These are phyloP conservation scores for Acanthochlamys bracteata DNA, from an alignment of 106 monocot species.

Conservation along the genomic window DNA sequence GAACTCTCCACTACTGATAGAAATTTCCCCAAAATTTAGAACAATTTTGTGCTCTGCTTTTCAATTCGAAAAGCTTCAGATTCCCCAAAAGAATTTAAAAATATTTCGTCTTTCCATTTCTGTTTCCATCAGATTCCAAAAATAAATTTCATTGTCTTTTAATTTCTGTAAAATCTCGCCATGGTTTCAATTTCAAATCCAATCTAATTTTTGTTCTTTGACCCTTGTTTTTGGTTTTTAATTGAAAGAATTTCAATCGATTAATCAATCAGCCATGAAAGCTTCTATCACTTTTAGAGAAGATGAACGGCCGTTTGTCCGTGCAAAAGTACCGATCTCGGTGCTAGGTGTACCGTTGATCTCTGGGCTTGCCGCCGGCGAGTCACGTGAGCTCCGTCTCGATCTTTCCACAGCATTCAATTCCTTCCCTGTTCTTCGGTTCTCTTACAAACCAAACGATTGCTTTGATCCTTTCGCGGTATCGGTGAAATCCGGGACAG, in stretches of 20 bases:
- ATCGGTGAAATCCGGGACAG: conserved; percentile 64
- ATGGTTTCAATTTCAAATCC: not conserved
- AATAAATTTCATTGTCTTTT: no score
- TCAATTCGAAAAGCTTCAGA: no score
- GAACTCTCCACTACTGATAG: no score
- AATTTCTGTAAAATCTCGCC: no score
- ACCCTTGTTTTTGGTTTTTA: not conserved
- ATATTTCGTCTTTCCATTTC: no score
- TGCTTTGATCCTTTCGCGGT: conserved; percentile 48
- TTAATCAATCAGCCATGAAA: conserved; percentile 42
- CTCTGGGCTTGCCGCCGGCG: conserved; percentile 54
- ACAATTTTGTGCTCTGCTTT: no score
- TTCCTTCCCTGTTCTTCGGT: conserved; percentile 55
- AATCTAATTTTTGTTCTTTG: not conserved
- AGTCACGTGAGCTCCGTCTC: conserved; percentile 56
- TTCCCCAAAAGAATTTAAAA: no score
- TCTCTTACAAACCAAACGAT: conserved; percentile 85
- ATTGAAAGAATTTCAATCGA: not conserved
- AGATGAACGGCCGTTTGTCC: conserved; percentile 40
- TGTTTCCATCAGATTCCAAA: no score
- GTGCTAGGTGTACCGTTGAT: conserved; percentile 78
- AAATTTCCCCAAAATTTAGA: no score
- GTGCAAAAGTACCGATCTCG: conserved; percentile 74
- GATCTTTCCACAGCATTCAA: conserved; percentile 81
- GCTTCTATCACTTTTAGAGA: conserved; percentile 84